phyloP scores from a whole-genome alignment of 2,329 filamentous ascomycete genomes.

The Aspergillus udagawae region DNA sequence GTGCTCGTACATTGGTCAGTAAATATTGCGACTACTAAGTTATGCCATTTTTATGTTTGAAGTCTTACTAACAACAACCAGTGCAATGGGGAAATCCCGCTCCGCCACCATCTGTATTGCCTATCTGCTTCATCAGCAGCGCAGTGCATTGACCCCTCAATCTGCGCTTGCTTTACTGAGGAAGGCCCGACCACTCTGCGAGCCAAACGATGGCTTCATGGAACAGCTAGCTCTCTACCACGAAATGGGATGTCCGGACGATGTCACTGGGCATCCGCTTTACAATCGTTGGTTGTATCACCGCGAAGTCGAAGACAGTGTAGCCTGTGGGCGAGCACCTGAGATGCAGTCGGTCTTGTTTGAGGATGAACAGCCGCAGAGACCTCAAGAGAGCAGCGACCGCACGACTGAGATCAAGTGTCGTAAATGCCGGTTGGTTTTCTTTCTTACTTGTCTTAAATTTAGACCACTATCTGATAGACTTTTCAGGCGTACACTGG shows the following conservation, averaged over 20 bases:
- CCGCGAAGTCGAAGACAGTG: slow-evolving; percentile 61
- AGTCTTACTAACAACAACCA: slow-evolving; percentile 36
- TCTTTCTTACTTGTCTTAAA: background rate
- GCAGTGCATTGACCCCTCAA: slow-evolving; percentile 54
- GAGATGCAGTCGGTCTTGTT: slow-evolving; percentile 73
- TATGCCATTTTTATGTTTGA: slow-evolving; percentile 9
- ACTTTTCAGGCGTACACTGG: slow-evolving; percentile 51
- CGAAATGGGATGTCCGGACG: slow-evolving; percentile 74
- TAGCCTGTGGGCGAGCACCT: slow-evolving; percentile 74
- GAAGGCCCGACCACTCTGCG: slow-evolving; percentile 68
- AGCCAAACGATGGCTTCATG: slow-evolving; percentile 92
- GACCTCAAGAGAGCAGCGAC: slow-evolving; percentile 17
- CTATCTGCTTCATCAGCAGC: slow-evolving; percentile 66
- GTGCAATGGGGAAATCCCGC: slow-evolving; percentile 93
- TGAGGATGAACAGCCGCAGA: slow-evolving; percentile 47
- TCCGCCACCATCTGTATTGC: slow-evolving; percentile 81
- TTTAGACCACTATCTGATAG: slow-evolving; percentile 5
- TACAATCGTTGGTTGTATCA: slow-evolving; percentile 79
- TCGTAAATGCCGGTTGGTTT: slow-evolving; percentile 77
- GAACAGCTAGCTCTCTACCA: slow-evolving; percentile 82
- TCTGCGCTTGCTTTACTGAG: slow-evolving; percentile 69
- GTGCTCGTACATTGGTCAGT: slow-evolving; percentile 69
- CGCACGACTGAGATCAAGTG: slow-evolving; percentile 65
- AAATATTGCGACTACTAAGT: slow-evolving; percentile 14
- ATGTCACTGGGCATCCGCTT: slow-evolving; percentile 63